Conservation (phyloP, 2,329 filamentous ascomycete species). For the Fusarium foetens region DNA sequence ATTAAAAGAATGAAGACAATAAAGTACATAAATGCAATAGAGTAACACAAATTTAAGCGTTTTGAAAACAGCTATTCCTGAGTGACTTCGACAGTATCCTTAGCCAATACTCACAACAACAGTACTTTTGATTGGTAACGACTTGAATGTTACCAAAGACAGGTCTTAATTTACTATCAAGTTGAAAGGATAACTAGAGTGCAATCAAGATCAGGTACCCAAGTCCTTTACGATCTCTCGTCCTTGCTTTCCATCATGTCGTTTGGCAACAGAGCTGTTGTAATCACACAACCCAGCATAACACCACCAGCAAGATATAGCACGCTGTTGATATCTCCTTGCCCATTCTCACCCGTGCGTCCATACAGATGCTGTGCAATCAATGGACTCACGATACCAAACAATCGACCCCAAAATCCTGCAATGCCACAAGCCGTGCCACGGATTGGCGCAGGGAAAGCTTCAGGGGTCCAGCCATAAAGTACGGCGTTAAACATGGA, state of each 20-base stretch:
- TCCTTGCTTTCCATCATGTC: conserved; percentile 50
- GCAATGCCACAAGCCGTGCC: conserved; percentile 67
- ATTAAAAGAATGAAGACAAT: neutral
- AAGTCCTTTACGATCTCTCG: conserved; percentile 30
- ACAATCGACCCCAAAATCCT: conserved; percentile 67
- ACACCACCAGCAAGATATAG: conserved; percentile 67
- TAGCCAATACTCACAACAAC: neutral
- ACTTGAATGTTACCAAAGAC: no score
- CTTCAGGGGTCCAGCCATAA: conserved; percentile 64
- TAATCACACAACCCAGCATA: conserved; percentile 62
- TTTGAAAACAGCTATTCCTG: neutral
- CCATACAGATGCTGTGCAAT: conserved; percentile 60
- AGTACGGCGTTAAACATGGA: conserved; percentile 52
- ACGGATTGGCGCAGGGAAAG: conserved; percentile 64
- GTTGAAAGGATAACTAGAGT: neutral
- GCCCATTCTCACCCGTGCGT: conserved; percentile 37
- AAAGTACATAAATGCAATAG: neutral
- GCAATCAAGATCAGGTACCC: neutral
- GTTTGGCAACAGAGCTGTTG: conserved; percentile 59
- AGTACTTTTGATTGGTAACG: neutral
- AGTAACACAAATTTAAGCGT: neutral
- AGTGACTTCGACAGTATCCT: no score
- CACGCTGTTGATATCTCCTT: conserved; percentile 59
- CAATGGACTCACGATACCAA: conserved; percentile 67
- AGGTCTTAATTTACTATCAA: no score